A percentile compares a stretch with the other conserved stretches of the same genome.
These are phyloP conservation scores for Elsinoe perseae DNA, from an alignment of 2,329 filamentous ascomycete genomes.

Conservation along the genomic window DNA sequence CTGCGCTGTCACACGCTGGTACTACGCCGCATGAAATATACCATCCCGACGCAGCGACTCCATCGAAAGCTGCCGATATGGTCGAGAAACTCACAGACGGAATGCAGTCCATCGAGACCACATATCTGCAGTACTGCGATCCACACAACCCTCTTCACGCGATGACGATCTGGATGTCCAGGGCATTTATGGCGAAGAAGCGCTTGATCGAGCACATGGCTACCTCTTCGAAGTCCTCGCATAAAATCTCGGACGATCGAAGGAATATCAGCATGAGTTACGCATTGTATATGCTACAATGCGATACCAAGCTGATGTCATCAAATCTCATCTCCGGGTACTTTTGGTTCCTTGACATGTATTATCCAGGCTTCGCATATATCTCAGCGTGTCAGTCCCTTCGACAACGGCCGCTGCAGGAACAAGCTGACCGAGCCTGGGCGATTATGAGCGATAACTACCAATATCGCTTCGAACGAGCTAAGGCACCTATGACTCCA, in stretches of 20 bases:
- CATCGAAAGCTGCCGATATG: constrained; percentile 21
- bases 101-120: constrained; percentile 40
- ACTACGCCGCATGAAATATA: not conserved
- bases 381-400: constrained; percentile 40
- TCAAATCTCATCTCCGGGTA: constrained; percentile 37
- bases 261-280: constrained; percentile 26
- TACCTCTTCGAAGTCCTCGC: constrained; percentile 17
- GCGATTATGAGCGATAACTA: constrained; percentile 41
- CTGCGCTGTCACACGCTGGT: not conserved
- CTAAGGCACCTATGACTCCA: not conserved
- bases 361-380: constrained; percentile 46
- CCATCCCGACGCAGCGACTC: constrained; percentile 33
- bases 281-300: constrained; percentile 38
- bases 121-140: constrained; percentile 38
- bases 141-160: constrained; percentile 39
- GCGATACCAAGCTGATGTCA: constrained; percentile 40
- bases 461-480: constrained; percentile 28
- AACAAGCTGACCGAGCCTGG: constrained; percentile 37
- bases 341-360: constrained; percentile 36
- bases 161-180: constrained; percentile 41
- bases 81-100: constrained; percentile 25
- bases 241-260: constrained; percentile 22
- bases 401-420: constrained; percentile 29
- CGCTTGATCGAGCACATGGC: constrained; percentile 46
- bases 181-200: constrained; percentile 41